Base-by-base conservation (phyloP, 2,329 filamentous ascomycete genomes). In the Cercospora citrullina region DNA sequence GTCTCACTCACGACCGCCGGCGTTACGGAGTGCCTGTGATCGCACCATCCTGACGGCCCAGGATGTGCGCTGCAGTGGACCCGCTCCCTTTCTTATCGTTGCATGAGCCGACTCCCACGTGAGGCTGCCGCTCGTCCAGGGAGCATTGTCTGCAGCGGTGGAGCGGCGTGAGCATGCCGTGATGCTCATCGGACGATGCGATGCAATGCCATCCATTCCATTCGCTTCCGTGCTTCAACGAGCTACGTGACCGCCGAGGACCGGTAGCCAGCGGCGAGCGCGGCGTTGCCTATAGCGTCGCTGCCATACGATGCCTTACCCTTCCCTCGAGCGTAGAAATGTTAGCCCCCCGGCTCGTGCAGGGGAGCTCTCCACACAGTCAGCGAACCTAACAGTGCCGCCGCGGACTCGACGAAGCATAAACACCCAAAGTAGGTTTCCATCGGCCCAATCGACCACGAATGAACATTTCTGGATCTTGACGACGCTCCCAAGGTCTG, bases 351-450 rank as follows among this genome's bases (percentile, higher is more conserved):
- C 36, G 23, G 39, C 48, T 28, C n/a, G 23, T 18, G 31, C 61
- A 63, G 48, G 62, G 48, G 48, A 55, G 30, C 62, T 64, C 62
- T 31, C 48, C 48, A 64, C 59, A 53, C 60, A 63, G 61, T 42
- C 14, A 18, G 48, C 48, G n/a, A 64, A 57, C 21, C 59, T 61
- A 61, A 36, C 36, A 42, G 21, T 26, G 21, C 36, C 61, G 48
- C 42, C 45, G 61, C 61, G 61, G 48, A 57, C 9, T 57, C 28
- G 28, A 23, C 28, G 28, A 57, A n/a, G 61, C 30, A 26, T 39
- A 31, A n/a, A 6, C 30, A n/a, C 28, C 60, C 48, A 51, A 63
- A 57, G 31, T 53, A 55, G 28, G 30, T 57, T 53, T 57, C 8
- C 14, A 18, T 23, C 61, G 33, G 61, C 61, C 61, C 61, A 57